Evolutionary conservation across 345 rosid genomes (phyloP).

Genomic region (Cardiospermum halicacabum): DNA sequence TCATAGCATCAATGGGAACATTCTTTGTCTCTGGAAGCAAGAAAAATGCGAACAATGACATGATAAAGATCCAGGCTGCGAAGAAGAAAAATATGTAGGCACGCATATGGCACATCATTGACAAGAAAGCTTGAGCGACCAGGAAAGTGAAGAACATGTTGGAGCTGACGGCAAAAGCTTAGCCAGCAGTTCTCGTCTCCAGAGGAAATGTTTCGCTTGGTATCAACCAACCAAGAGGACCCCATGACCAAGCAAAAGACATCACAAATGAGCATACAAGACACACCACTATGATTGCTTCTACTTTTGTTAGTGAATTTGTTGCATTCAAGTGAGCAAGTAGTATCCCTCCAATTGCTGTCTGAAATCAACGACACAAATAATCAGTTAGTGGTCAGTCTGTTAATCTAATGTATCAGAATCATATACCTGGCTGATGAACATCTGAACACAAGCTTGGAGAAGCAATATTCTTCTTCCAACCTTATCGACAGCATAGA

Average conservation of each 20-base stretch:
- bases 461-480: constrained; percentile 42
- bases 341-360: constrained; percentile 45
- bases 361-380: too few relatives aligned
- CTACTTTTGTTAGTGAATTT: constrained; percentile 22
- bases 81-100: constrained; percentile 61
- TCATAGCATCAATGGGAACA: constrained; percentile 48
- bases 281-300: constrained; percentile 42
- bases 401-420: background rate
- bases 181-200: constrained; percentile 62
- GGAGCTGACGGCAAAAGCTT: constrained; percentile 51
- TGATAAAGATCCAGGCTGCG: constrained; percentile 49
- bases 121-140: constrained; percentile 71
- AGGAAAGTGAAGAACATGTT: constrained; percentile 86
- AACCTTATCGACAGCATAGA: constrained; percentile 24
- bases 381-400: too few relatives aligned
- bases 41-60: constrained; percentile 47
- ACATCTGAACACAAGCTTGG: constrained; percentile 40
- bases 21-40: constrained; percentile 56
- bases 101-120: constrained; percentile 48
- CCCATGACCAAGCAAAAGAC: constrained; percentile 85
- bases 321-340: constrained; percentile 28
- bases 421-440: constrained; percentile 23
- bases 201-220: constrained; percentile 70
- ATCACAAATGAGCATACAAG: constrained; percentile 55
- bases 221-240: constrained; percentile 76